Conservation (phyloP, 1,284 basidiomycete genomes). For the Cutaneotrichosporon cavernicola region DNA sequence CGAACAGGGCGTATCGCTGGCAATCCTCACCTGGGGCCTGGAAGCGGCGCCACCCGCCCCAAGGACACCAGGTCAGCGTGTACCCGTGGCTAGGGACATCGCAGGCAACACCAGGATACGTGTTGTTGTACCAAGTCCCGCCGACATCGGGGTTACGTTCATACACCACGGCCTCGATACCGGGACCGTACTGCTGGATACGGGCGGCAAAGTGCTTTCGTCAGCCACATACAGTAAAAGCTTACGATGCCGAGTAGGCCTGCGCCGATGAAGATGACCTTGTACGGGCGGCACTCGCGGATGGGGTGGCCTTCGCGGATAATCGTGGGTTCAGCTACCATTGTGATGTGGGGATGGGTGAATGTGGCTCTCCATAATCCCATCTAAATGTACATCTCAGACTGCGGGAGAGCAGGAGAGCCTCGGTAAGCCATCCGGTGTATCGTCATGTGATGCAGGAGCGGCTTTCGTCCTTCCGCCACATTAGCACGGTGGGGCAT, state of each 20-base stretch:
- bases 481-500: too few relatives aligned
- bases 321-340: neutral
- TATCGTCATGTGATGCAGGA: too few relatives aligned
- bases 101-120: slow-evolving; percentile 37
- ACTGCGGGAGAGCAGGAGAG: too few relatives aligned
- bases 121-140: slow-evolving; percentile 32
- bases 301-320: slow-evolving; percentile 13
- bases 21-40: slow-evolving; percentile 18
- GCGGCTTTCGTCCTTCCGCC: too few relatives aligned
- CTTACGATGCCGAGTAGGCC: slow-evolving; percentile 16
- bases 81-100: slow-evolving; percentile 31
- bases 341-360: neutral
- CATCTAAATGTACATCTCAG: neutral
- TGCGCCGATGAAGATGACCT: slow-evolving; percentile 21
- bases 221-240: neutral
- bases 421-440: too few relatives aligned
- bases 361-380: neutral
- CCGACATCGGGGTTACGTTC: slow-evolving; percentile 19
- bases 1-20: slow-evolving; percentile 14
- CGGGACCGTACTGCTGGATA: slow-evolving; percentile 16
- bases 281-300: slow-evolving; percentile 17
- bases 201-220: slow-evolving; percentile 16
- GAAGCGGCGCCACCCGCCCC: slow-evolving; percentile 14
- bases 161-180: slow-evolving; percentile 14
- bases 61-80: slow-evolving; percentile 12